These are phyloP conservation scores for Aspergillus candidus DNA, from an alignment of 2,329 filamentous ascomycete species.

Conservation along the genomic window DNA sequence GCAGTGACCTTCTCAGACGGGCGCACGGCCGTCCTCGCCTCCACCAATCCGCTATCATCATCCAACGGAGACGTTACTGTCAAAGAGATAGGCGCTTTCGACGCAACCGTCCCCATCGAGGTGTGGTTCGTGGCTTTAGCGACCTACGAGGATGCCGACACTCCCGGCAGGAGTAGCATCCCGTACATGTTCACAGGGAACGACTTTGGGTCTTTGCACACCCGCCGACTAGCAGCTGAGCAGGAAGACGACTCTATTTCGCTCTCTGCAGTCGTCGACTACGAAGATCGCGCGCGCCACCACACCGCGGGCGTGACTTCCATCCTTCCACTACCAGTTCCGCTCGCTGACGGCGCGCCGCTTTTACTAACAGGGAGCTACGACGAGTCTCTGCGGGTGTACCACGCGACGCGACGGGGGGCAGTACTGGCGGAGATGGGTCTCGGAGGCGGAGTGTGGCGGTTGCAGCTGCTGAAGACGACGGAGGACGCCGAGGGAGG, in stretches of 20 bases:
- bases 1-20: slow-evolving; percentile 68
- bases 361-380: slow-evolving; percentile 83
- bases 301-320: slow-evolving; percentile 84
- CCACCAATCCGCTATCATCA: not conserved
- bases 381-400: slow-evolving; percentile 72
- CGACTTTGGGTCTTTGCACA: slow-evolving; percentile 34
- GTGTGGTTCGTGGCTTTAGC: slow-evolving; percentile 36
- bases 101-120: slow-evolving; percentile 31
- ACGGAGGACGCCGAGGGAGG: not conserved
- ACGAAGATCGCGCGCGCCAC: slow-evolving; percentile 47
- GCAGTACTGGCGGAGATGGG: slow-evolving; percentile 57
- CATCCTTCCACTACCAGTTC: slow-evolving; percentile 62
- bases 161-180: not conserved
- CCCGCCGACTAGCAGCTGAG: slow-evolving; percentile 20
- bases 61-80: slow-evolving; percentile 2
- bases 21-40: slow-evolving; percentile 50
- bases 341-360: slow-evolving; percentile 40
- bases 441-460: slow-evolving; percentile 80
- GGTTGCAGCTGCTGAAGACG: slow-evolving; percentile 55
- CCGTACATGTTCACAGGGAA: slow-evolving; percentile 35
- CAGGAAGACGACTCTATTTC: slow-evolving; percentile 7
- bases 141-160: slow-evolving; percentile 3
- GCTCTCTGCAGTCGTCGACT: slow-evolving; percentile 16
- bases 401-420: slow-evolving; percentile 32
- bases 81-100: slow-evolving; percentile 21